Percentiles rank a stretch among this genome's conserved stretches.
Evolutionary conservation across 257 asterid species (phyloP).

Genomic region (Datura wrightii): DNA sequence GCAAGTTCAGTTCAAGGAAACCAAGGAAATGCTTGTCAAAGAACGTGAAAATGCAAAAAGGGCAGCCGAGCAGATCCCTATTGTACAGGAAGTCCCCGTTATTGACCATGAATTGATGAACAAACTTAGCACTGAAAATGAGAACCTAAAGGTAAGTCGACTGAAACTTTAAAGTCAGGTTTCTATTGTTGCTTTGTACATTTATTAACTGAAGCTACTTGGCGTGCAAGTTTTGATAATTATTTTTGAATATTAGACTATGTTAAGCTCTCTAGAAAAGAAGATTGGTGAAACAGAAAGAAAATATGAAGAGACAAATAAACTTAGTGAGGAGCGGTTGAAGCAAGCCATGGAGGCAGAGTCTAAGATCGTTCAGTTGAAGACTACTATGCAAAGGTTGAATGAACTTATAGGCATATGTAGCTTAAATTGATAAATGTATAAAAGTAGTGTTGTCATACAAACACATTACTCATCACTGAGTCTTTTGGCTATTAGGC

Average conservation of each 20-base stretch:
- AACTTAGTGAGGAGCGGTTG: slow-evolving; percentile 91
- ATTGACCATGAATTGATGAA: slow-evolving; percentile 83
- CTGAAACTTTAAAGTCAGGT: slow-evolving; percentile 15
- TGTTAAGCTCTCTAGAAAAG: slow-evolving; percentile 82
- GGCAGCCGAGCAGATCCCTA: slow-evolving; percentile 70
- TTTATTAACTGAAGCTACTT: slow-evolving; percentile 8
- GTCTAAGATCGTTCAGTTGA: slow-evolving; percentile 83
- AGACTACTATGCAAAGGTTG: slow-evolving; percentile 81
- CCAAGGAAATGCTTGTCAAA: slow-evolving; percentile 70
- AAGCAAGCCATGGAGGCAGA: slow-evolving; percentile 95
- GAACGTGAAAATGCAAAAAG: slow-evolving; percentile 66
- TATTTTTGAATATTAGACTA: slow-evolving; percentile 52
- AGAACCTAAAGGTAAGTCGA: slow-evolving; percentile 70
- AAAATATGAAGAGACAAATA: slow-evolving; percentile 88
- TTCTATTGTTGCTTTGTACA: neutral
- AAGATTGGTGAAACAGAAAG: slow-evolving; percentile 90
- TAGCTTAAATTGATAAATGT: slow-evolving; percentile 25
- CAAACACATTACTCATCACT: slow-evolving; percentile 17
- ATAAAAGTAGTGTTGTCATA: neutral
- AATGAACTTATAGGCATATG: neutral
- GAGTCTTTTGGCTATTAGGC: slow-evolving; percentile 49
- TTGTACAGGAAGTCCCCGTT: slow-evolving; percentile 84
- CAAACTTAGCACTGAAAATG: slow-evolving; percentile 81
- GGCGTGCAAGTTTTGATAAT: slow-evolving; percentile 20
- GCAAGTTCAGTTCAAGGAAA: slow-evolving; percentile 79